These are phyloP conservation scores for Boletellus sp. DNA, from an alignment of 768 basidiomycete genomes.

Conservation along the genomic window DNA sequence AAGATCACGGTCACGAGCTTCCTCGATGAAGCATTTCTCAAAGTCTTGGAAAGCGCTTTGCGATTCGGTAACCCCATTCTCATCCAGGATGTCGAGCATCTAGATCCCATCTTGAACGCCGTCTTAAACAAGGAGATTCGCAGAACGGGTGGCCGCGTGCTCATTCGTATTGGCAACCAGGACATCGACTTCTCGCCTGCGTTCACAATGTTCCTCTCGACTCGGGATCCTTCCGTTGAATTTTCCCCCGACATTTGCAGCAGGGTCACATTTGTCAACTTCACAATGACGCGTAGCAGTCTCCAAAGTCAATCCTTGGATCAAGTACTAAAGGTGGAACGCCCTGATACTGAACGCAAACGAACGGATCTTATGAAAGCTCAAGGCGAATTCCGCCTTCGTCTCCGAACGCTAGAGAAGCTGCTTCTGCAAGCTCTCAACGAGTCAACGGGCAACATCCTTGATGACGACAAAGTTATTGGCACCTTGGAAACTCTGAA, in stretches of 20 bases:
- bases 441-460: constrained; percentile 93
- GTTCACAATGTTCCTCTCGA: constrained; percentile 99
- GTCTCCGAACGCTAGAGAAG: constrained; percentile 89
- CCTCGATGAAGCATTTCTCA: constrained; percentile 97
- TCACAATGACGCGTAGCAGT: constrained; percentile 98
- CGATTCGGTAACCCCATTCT: constrained; percentile 97
- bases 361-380: constrained; percentile 96
- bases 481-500: constrained; percentile 94
- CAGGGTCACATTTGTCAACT: constrained; percentile 93
- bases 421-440: constrained; percentile 91
- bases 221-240: constrained; percentile 93
- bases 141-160: constrained; percentile 93
- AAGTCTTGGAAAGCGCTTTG: constrained; percentile 96
- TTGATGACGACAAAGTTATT: constrained; percentile 99
- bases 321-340: constrained; percentile 94
- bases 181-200: constrained; percentile 99
- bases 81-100: constrained; percentile 96
- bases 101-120: constrained; percentile 96
- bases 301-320: constrained; percentile 97
- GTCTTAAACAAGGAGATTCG: constrained; percentile 96
- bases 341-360: constrained; percentile 94
- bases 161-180: constrained; percentile 94
- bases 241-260: constrained; percentile 99
- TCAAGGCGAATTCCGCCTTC: constrained; percentile 95
- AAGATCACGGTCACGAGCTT: constrained; percentile 99